Conservation (phyloP, 2,329 filamentous ascomycete species). For the Aspergillus sp. region DNA sequence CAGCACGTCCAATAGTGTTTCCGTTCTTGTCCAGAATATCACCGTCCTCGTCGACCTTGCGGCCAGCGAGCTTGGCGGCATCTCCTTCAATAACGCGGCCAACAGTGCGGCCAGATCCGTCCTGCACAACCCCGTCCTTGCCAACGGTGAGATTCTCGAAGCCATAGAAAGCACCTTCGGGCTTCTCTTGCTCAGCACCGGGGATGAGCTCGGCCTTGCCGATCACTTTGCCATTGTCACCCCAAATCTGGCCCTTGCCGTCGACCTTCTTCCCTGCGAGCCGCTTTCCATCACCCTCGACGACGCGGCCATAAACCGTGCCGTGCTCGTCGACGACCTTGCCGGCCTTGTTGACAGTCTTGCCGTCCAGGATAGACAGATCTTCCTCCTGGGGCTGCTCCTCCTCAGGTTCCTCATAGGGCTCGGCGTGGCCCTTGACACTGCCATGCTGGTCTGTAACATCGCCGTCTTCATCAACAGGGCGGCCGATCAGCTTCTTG, state of each 20-base stretch:
- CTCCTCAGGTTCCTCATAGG: conserved; percentile 56
- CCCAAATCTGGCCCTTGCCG: conserved; percentile 66
- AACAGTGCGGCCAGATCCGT: conserved; percentile 43
- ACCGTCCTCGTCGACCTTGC: conserved; percentile 69
- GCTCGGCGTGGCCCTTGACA: conserved; percentile 63
- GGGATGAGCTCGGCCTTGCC: conserved; percentile 62
- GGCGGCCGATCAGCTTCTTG: conserved; percentile 72
- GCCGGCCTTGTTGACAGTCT: conserved; percentile 66
- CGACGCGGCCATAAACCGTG: conserved; percentile 61
- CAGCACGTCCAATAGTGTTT: conserved; percentile 68
- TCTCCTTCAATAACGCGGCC: conserved; percentile 69
- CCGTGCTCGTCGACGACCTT: conserved; percentile 65
- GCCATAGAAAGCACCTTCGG: conserved; percentile 64
- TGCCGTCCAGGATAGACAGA: conserved; percentile 64
- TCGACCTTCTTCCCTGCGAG: conserved; percentile 67
- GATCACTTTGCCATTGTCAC: conserved; percentile 65
- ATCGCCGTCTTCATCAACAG: conserved; percentile 81
- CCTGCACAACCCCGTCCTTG: conserved; percentile 62
- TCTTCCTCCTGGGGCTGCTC: conserved; percentile 55
- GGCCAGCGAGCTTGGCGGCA: conserved; percentile 65
- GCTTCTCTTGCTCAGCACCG: conserved; percentile 51
- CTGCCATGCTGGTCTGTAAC: conserved; percentile 76
- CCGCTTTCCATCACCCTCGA: conserved; percentile 58
- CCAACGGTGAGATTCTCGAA: conserved; percentile 61
- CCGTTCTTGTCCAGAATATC: conserved; percentile 71